Conservation (phyloP, 2,329 filamentous ascomycete species). For the Stagonosporopsis chrysanthemi region DNA sequence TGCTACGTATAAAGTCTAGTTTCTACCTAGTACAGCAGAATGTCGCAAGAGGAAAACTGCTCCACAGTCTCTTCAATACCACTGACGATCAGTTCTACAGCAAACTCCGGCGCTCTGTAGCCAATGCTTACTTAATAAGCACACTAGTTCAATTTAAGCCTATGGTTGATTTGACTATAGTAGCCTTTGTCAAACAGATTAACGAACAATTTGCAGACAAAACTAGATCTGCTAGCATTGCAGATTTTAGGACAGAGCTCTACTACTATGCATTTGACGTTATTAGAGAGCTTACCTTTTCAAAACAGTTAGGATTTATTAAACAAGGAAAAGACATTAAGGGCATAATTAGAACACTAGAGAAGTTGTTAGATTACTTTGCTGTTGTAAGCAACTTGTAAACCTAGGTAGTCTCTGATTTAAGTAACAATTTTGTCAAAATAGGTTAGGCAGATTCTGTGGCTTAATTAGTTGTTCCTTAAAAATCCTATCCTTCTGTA, state of each 20-base stretch:
- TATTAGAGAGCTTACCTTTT: background rate
- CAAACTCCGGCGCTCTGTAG: slow-evolving; percentile 39
- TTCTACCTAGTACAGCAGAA: slow-evolving; percentile 38
- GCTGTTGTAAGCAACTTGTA: background rate
- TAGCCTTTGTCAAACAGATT: slow-evolving; percentile 19
- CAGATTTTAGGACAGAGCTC: slow-evolving; percentile 29
- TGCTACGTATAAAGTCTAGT: slow-evolving; percentile 8
- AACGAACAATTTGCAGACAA: slow-evolving; percentile 5
- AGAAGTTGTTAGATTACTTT: background rate
- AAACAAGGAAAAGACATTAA: background rate
- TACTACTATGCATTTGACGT: slow-evolving; percentile 50
- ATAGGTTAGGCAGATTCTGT: background rate
- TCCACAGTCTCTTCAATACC: slow-evolving; percentile 43
- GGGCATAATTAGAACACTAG: background rate
- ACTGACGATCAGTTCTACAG: slow-evolving; percentile 51
- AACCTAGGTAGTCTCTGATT: background rate
- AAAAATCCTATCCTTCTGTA: background rate
- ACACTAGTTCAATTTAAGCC: slow-evolving; percentile 36
- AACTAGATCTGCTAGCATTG: slow-evolving; percentile 1
- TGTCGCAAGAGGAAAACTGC: slow-evolving; percentile 23
- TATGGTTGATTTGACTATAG: slow-evolving; percentile 25
- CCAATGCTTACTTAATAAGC: slow-evolving; percentile 52
- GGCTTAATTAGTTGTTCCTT: background rate
- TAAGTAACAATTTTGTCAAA: background rate
- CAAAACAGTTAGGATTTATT: background rate